Evolutionary conservation across 1,284 basidiomycete species (phyloP), one percentile per base, ranked within the genome.

Genomic region (Microbotryum violaceum): DNA sequence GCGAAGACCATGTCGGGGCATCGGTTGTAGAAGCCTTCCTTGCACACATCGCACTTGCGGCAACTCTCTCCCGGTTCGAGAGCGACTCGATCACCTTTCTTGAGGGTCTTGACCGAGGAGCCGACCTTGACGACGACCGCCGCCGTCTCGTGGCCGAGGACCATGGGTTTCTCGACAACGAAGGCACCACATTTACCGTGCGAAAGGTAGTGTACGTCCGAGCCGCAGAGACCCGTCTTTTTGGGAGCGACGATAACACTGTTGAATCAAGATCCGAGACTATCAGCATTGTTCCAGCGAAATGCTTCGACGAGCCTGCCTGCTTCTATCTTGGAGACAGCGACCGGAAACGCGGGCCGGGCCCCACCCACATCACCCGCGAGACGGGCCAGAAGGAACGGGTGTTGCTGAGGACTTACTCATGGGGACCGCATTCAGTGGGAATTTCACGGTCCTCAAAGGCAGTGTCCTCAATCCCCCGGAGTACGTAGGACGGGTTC

Each of bases 211-310:
- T 91, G 85, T 29, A 87, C 88, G 81, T 93, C 90, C 52, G 87
- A 89, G 37, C 89, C 89, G 75, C 91, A 93, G 66, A 93, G 90
- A 60, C 89, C 89, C 25, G 91, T 92, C 78, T 94, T 92, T 77
- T 91, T 91, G 54, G 97, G 86, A 72, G 89, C 83, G 53, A 97
- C 84, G 37, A 97, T 83, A 50, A 93, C 91, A 71, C 69, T 70
- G 55, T 29, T 23, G 29, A 49, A 4, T n/a, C 8, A 31, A 20
- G 31, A 14, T 29, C 23, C 16, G 20, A 7, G 3, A 42, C 31
- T n/a, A 4, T 18, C n/a, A 20, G 23, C 12, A 53, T 21, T 18
- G 12, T 54, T 27, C 2, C 9, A 42, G 6, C 6, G 7, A 14
- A 14, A 29, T 20, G 37, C 37, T 37, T 12, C 37, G 14, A 37